Base-by-base conservation (phyloP, 2,329 filamentous ascomycete species). In the Huntiella omanensis region DNA sequence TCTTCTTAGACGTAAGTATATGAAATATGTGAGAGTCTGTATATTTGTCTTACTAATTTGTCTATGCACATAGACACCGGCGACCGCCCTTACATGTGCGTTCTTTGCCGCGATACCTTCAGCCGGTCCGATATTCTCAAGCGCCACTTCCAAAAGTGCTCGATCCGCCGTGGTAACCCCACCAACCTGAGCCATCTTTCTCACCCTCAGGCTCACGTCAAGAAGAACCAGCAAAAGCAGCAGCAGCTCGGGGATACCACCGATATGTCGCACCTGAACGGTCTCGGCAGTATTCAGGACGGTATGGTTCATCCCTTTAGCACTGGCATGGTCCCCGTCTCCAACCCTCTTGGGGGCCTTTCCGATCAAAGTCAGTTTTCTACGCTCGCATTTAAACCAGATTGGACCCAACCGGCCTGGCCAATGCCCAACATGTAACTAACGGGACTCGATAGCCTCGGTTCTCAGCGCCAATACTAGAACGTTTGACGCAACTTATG, bases 101-200 rank as follows among this genome's bases (percentile, higher is more conserved):
- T 93, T 54, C 71, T 98, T 44, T 98, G 91, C 70, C 86, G 91
- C 62, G 91, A 96, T 64, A 96, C 87, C 33, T 98, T 98, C 65
- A 94, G 85, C 42, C 80, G 91, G 61, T 94, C 86, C 70, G 91
- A 98, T 60, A 96, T 98, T 54, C 68, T 98, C 57, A 98, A 98
- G 71, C 84, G 91, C 53, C 91, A 98, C 66, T 98, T 96, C 66
- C 87, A 95, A 64, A 98, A 98, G 69, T 98, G 91, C 67, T 95
- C 91, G 35, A 85, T 95, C 53, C 80, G 91, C 57, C 80, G 91
- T 59, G 91, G 91, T 49, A 96, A 96, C 64, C 88, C 91, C 46
- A 94, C 86, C 12, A 87, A 87, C 55, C 85, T 85, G 52, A 94
- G 83, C 58, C 91, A 98, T 66, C 65, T 98, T 62, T 92, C 87